Evolutionary conservation across 2,329 filamentous ascomycete species (phyloP), one percentile per base, ranked within the genome.

Genomic region (Botrytis cinerea): DNA sequence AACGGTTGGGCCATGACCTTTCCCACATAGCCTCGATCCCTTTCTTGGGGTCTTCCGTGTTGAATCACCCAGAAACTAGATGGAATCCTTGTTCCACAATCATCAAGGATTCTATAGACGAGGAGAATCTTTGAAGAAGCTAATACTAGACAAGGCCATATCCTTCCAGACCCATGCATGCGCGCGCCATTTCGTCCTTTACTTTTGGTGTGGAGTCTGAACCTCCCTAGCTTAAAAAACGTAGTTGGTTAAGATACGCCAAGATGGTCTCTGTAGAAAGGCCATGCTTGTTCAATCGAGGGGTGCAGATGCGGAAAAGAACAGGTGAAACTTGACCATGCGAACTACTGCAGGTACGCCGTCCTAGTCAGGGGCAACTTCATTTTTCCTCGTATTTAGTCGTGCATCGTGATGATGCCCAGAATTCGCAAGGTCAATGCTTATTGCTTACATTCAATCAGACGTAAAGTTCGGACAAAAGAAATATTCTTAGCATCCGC

Each of bases 341-440:
- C 35, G 60, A 72, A 54, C 70, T 72, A 72, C 60, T 72, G 70
- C 70, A 72, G 61, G 70, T 72, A 72, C 61, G 67, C 46, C 32
- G 22, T 67, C 38, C 62, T 35, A 59, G 46, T 72, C 61, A 72
- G 70, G 70, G 70, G 70, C 45, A 45, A 57, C n/a, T 57, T 25
- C 25, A 28, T 28, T 40, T 7, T 62, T 64, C 22, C 60, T 67
- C 46, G 70, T 71, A 71, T 67, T 46, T 51, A 57, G 70, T 71
- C 46, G 57, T 51, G 45, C n/a, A 51, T 51, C n/a, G 32, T 43
- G 70, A 71, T 60, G 38, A 60, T 70, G 18, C n/a, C 28, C 67
- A 70, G 67, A 45, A 70, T 28, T 18, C 32, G 45, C 38, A 71
- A 62, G 60, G 59, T 71, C 45, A 71, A 63, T 64, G 70, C 60